phyloP scores from a whole-genome alignment of 2,329 filamentous ascomycete genomes.

The Penicillium digitatum region DNA sequence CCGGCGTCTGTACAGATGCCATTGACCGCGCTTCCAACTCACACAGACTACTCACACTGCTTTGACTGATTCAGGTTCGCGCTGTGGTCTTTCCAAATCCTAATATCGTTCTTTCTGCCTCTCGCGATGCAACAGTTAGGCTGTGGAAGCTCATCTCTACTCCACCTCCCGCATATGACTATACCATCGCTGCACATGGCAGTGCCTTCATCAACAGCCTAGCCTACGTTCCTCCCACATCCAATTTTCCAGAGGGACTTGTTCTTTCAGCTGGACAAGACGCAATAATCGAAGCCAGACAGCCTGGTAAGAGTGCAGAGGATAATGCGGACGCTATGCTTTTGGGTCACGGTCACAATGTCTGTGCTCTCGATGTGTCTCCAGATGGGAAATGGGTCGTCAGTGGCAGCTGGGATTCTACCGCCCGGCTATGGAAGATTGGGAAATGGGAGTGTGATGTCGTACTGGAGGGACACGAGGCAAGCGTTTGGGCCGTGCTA shows the following conservation, averaged over 20 bases:
- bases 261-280: conserved; percentile 87
- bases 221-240: conserved; percentile 67
- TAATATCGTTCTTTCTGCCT: conserved; percentile 74
- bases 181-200: conserved; percentile 72
- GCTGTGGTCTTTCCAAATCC: conserved; percentile 73
- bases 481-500: conserved; percentile 86
- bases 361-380: conserved; percentile 79
- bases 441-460: conserved; percentile 76
- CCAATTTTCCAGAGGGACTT: conserved; percentile 69
- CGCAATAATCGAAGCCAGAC: conserved; percentile 84
- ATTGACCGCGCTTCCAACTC: conserved; percentile 15
- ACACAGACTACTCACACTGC: conserved; percentile 54
- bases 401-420: conserved; percentile 90
- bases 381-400: conserved; percentile 70
- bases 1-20: conserved; percentile 15
- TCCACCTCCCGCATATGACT: conserved; percentile 68
- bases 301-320: conserved; percentile 61
- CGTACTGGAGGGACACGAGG: conserved; percentile 70
- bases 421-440: conserved; percentile 82
- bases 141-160: conserved; percentile 70
- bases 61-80: conserved; percentile 68
- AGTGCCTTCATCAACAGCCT: conserved; percentile 84
- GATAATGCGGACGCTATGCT: conserved; percentile 82
- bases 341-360: conserved; percentile 79
- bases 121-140: conserved; percentile 85